These are phyloP conservation scores for Marasmius oreades DNA, from an alignment of 1,284 basidiomycete genomes.

Conservation along the genomic window DNA sequence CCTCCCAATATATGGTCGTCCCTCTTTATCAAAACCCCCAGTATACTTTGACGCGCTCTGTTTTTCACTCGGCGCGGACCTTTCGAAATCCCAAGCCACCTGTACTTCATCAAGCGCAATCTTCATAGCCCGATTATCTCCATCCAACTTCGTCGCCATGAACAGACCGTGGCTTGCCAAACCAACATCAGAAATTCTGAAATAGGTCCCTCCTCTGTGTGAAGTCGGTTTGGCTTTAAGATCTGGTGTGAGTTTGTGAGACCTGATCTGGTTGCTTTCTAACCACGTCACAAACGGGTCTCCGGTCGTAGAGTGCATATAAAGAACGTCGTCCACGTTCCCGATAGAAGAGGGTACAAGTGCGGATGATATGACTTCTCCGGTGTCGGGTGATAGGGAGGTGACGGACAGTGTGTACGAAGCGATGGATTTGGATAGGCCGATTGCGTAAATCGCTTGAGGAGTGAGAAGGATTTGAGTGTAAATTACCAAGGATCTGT, in stretches of 20 bases:
- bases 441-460: conserved; percentile 62
- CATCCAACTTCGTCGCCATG: conserved; percentile 51
- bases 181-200: conserved; percentile 52
- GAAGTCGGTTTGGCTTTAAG: conserved; percentile 45
- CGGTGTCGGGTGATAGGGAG: conserved; percentile 52
- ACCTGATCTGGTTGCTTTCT: conserved; percentile 54
- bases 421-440: conserved; percentile 58
- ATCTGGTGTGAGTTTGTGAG: conserved; percentile 51
- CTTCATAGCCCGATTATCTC: conserved; percentile 51
- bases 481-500: conserved; percentile 63
- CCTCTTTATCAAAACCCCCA: conserved; percentile 57
- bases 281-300: conserved; percentile 62
- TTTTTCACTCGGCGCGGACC: conserved; percentile 39
- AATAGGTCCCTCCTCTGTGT: conserved; percentile 41
- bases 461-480: conserved; percentile 55
- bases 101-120: conserved; percentile 38
- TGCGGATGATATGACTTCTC: conserved; percentile 46
- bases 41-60: conserved; percentile 51
- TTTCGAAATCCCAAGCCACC: conserved; percentile 57
- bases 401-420: conserved; percentile 68
- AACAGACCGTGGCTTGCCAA: conserved; percentile 45
- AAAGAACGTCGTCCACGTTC: conserved; percentile 41
- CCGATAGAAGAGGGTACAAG: conserved; percentile 59
- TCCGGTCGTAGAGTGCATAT: conserved; percentile 27
- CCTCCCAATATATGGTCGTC: conserved; percentile 62